phyloP scores from a whole-genome alignment of 352 stramenopile genomes.

The Pythium periplocum region DNA sequence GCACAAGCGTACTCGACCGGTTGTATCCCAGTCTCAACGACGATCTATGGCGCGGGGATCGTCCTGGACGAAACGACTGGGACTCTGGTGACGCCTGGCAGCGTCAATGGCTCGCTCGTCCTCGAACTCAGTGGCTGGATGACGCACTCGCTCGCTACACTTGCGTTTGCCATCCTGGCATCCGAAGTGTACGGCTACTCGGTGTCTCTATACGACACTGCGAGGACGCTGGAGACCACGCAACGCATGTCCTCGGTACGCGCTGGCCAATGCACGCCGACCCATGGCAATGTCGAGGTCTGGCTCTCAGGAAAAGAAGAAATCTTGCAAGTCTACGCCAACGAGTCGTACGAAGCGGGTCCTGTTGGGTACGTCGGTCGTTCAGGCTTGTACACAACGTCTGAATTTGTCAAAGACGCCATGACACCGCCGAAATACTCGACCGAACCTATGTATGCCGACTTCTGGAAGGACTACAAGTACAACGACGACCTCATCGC shows the following conservation, averaged over 20 bases:
- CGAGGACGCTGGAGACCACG: background rate
- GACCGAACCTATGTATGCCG: conserved; percentile 7
- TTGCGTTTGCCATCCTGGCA: conserved; percentile 41
- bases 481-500: conserved; percentile 9
- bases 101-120: conserved; percentile 33
- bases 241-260: conserved; percentile 7
- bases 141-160: conserved; percentile 28
- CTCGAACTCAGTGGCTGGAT: conserved; percentile 38
- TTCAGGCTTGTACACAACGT: conserved; percentile 21
- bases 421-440: background rate
- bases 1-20: background rate
- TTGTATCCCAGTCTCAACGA: background rate
- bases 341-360: conserved; percentile 1
- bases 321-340: background rate
- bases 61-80: conserved; percentile 3
- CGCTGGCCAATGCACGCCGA: conserved; percentile 1
- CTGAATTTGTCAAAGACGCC: conserved; percentile 21
- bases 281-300: conserved; percentile 4
- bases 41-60: conserved; percentile 5
- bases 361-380: conserved; percentile 7
- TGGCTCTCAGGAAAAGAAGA: conserved; percentile 19
- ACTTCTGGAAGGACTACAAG: conserved; percentile 16
- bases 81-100: conserved; percentile 4
- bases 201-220: conserved; percentile 11
- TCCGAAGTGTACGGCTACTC: conserved; percentile 16